Conservation (phyloP, 2,329 filamentous ascomycete species). For the Trichoderma harzianum region DNA sequence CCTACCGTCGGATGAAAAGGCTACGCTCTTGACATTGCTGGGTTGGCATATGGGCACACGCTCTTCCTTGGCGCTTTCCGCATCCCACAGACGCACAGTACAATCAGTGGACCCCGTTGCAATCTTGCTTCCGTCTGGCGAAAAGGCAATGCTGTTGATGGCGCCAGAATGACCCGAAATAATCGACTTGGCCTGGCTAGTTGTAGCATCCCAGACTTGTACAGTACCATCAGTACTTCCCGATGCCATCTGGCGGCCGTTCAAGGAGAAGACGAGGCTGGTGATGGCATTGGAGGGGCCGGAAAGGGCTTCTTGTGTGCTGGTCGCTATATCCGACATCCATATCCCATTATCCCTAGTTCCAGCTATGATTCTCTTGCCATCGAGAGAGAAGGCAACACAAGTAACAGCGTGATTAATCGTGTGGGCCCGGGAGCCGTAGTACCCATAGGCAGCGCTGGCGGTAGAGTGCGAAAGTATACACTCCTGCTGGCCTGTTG, state of each 20-base stretch:
- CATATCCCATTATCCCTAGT: not conserved
- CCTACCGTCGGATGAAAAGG: not conserved
- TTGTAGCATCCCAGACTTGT: not conserved
- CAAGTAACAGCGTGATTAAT: not conserved
- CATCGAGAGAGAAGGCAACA: not conserved
- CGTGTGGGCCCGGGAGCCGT: not conserved
- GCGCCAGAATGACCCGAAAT: not conserved
- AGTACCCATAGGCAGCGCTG: not conserved
- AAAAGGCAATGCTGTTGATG: not conserved
- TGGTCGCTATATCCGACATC: not conserved
- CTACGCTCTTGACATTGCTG: not conserved
- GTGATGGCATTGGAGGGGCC: not conserved
- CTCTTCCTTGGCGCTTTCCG: not conserved
- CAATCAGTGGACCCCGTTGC: not conserved
- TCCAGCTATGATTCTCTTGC: not conserved
- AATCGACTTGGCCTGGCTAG: not conserved
- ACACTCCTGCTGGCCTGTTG: not conserved
- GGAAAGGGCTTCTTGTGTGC: not conserved
- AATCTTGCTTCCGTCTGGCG: not conserved
- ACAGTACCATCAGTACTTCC: not conserved
- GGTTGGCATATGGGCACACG: not conserved
- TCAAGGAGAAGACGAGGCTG: not conserved
- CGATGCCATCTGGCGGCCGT: not conserved
- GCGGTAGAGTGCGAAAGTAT: not conserved
- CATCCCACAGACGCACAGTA: not conserved